Evolutionary conservation across 768 basidiomycete species (phyloP).

Genomic region (Fistulinella prunicolor): DNA sequence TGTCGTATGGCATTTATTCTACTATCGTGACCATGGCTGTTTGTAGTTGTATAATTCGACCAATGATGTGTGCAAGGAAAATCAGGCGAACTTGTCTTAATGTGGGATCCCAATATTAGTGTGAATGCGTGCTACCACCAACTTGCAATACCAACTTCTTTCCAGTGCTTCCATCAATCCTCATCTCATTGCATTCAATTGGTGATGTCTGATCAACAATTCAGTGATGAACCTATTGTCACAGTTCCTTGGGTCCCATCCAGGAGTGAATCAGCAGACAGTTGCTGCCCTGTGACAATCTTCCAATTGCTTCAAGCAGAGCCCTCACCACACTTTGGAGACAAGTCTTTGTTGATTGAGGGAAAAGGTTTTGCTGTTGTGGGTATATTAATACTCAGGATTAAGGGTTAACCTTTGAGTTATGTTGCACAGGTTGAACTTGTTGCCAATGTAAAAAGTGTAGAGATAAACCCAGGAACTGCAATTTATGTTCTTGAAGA

Average conservation of each 20-base stretch:
- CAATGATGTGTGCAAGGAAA: no score
- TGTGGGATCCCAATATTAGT: no score
- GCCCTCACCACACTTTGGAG: slow-evolving; percentile 33
- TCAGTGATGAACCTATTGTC: slow-evolving; percentile 2
- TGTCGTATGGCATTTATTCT: slow-evolving; percentile 1
- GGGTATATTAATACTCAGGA: not conserved
- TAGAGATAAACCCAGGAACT: slow-evolving; percentile 9
- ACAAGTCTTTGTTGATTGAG: slow-evolving; percentile 46
- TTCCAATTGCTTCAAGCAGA: slow-evolving; percentile 48
- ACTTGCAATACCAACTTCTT: no score
- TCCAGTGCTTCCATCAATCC: not conserved
- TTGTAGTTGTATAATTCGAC: slow-evolving; percentile 9
- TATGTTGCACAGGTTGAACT: slow-evolving; percentile 39
- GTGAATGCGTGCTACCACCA: no score
- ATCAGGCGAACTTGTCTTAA: no score
- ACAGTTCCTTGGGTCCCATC: slow-evolving; percentile 3
- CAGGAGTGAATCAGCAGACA: not conserved
- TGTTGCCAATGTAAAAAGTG: slow-evolving; percentile 42
- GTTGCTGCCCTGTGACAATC: slow-evolving; percentile 51
- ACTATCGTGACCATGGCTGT: no score
- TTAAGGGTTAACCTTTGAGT: slow-evolving; percentile 29
- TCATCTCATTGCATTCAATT: not conserved
- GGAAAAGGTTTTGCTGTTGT: slow-evolving; percentile 33
- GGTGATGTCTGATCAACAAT: slow-evolving; percentile 11
- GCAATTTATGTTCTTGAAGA: slow-evolving; percentile 34